A percentile compares a stretch with the other conserved stretches of the same genome.
These are phyloP conservation scores for Myotisia sp. DNA, from an alignment of 2,329 filamentous ascomycete species.

Conservation along the genomic window DNA sequence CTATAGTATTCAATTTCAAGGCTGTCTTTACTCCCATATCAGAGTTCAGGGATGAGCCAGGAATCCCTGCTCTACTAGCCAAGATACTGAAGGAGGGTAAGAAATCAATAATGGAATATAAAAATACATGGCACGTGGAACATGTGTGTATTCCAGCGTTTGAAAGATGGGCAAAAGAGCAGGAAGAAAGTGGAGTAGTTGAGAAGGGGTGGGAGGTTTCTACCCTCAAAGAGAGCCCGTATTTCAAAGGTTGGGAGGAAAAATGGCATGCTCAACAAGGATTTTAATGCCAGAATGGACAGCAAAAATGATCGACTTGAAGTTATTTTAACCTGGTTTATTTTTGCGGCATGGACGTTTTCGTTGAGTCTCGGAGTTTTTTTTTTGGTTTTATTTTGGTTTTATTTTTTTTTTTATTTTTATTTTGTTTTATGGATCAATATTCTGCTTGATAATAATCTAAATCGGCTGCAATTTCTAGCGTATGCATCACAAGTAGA, in stretches of 20 bases:
- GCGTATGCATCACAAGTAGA: no score
- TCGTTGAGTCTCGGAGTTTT: no score
- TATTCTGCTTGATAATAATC: no score
- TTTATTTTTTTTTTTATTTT: no score
- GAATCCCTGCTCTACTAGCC: conserved; percentile 54
- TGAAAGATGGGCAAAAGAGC: conserved; percentile 49
- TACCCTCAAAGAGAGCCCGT: conserved; percentile 63
- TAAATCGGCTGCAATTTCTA: no score
- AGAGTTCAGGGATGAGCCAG: conserved; percentile 57
- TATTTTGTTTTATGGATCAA: no score
- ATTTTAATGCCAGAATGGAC: conserved; percentile 36
- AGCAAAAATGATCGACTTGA: no score
- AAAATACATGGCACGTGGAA: conserved; percentile 67
- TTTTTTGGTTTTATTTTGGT: no score
- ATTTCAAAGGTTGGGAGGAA: conserved; percentile 60
- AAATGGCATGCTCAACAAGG: conserved; percentile 56
- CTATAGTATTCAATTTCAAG: conserved; percentile 78
- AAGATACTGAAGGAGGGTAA: conserved; percentile 61
- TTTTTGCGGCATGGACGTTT: no score
- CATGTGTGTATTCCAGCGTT: conserved; percentile 55
- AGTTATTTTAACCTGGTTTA: no score
- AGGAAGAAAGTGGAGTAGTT: conserved; percentile 48
- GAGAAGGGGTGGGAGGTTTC: conserved; percentile 48
- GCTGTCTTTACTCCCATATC: conserved; percentile 63
- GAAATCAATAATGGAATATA: conserved; percentile 59